A percentile compares a stretch with the other conserved stretches of the same genome.
phyloP scores from a whole-genome alignment of 1,284 basidiomycete genomes.

The Ceratobasidium sp. region DNA sequence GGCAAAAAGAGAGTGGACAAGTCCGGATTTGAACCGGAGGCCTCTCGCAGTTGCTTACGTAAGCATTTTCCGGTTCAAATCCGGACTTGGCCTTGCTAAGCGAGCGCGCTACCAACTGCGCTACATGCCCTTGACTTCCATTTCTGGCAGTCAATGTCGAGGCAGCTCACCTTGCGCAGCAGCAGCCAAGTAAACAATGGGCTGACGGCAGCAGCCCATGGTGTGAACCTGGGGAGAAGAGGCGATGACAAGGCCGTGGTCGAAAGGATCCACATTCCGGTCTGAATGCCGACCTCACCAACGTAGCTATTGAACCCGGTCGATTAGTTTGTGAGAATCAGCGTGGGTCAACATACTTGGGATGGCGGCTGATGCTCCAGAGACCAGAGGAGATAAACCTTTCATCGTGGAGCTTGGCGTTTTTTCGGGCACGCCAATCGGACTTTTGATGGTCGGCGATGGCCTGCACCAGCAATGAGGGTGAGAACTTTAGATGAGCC shows the following conservation, averaged over 20 bases:
- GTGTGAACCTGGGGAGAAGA: slow-evolving; percentile 63
- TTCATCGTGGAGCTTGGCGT: slow-evolving; percentile 79
- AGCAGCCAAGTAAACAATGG: slow-evolving; percentile 77
- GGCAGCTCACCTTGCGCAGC: slow-evolving; percentile 63
- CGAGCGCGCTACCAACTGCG: slow-evolving; percentile 40
- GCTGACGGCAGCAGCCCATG: slow-evolving; percentile 68
- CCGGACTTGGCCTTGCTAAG: slow-evolving; percentile 12
- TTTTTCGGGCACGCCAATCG: slow-evolving; percentile 72
- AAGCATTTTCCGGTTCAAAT: not conserved
- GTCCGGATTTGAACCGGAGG: slow-evolving; percentile 26
- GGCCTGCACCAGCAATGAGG: slow-evolving; percentile 69
- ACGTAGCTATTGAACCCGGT: slow-evolving; percentile 68
- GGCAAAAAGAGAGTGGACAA: slow-evolving; percentile 16
- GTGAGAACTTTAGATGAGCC: not conserved
- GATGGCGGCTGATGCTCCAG: slow-evolving; percentile 80
- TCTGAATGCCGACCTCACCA: slow-evolving; percentile 82
- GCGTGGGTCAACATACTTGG: slow-evolving; percentile 68
- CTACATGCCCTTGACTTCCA: slow-evolving; percentile 22
- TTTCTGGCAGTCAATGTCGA: not conserved
- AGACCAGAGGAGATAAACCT: slow-evolving; percentile 79
- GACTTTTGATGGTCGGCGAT: slow-evolving; percentile 80
- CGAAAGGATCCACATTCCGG: slow-evolving; percentile 75
- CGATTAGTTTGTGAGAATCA: slow-evolving; percentile 7
- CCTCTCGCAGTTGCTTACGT: slow-evolving; percentile 15
- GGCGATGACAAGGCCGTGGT: slow-evolving; percentile 64